Evolutionary conservation across 495 filamentous ascomycete species (phyloP).

Genomic region (Annulohypoxylon maeteangense): DNA sequence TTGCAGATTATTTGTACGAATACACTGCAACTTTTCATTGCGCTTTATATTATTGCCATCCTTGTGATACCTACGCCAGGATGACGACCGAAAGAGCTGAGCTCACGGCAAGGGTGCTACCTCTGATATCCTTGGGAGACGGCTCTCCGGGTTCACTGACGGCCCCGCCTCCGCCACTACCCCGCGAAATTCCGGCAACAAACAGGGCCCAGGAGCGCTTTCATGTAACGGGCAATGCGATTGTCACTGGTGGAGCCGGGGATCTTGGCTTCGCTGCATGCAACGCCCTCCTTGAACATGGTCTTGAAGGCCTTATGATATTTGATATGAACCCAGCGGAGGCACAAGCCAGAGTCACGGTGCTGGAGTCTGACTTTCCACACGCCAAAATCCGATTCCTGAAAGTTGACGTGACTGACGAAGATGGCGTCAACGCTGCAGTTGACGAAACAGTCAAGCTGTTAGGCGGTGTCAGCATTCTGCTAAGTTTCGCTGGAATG

Average conservation of each 20-base stretch:
- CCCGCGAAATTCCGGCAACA: slow-evolving; percentile 54
- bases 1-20: not conserved
- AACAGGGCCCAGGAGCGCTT: slow-evolving; percentile 67
- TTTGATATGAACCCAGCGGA: slow-evolving; percentile 67
- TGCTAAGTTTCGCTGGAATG: slow-evolving; percentile 75
- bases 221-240: slow-evolving; percentile 70
- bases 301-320: slow-evolving; percentile 67
- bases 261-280: slow-evolving; percentile 69
- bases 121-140: slow-evolving; percentile 67
- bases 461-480: slow-evolving; percentile 66
- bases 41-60: not conserved
- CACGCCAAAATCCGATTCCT: slow-evolving; percentile 56
- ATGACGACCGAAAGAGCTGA: slow-evolving; percentile 49
- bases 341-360: slow-evolving; percentile 52
- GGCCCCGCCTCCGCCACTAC: slow-evolving; percentile 57
- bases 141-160: slow-evolving; percentile 56
- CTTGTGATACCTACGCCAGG: slow-evolving; percentile 1
- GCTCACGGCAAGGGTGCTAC: slow-evolving; percentile 55
- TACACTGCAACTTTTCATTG: slow-evolving; percentile 2
- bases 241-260: slow-evolving; percentile 77
- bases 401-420: slow-evolving; percentile 69
- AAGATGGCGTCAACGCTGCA: slow-evolving; percentile 57
- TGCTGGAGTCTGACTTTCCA: slow-evolving; percentile 65
- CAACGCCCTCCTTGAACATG: slow-evolving; percentile 77
- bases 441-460: slow-evolving; percentile 51